Evolutionary conservation across 2,329 filamentous ascomycete species (phyloP).

Genomic region (Penicillium sp.): DNA sequence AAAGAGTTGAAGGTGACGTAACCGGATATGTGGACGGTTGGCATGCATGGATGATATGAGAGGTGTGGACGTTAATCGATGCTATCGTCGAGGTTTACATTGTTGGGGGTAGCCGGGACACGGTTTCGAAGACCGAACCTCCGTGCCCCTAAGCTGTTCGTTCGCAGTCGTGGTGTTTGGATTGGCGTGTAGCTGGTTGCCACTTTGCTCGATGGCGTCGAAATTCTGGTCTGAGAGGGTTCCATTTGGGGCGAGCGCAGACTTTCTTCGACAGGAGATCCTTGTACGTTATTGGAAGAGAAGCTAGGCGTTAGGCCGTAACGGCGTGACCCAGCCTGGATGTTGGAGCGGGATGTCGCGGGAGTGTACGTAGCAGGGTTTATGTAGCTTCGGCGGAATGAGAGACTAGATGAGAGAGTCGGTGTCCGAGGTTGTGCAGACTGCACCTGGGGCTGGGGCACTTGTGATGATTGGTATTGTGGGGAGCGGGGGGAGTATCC

Average conservation of each 20-base stretch:
- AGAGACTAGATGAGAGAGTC: slow-evolving; percentile 31
- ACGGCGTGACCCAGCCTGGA: slow-evolving; percentile 44
- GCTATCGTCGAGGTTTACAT: slow-evolving; percentile 33
- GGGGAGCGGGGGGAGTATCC: slow-evolving; percentile 26
- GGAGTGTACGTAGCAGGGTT: slow-evolving; percentile 37
- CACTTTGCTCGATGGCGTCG: slow-evolving; percentile 36
- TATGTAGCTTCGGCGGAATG: slow-evolving; percentile 40
- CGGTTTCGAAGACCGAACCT: slow-evolving; percentile 37
- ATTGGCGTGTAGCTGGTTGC: slow-evolving; percentile 42
- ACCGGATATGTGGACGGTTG: background rate
- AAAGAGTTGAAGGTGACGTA: background rate
- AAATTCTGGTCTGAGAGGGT: slow-evolving; percentile 34
- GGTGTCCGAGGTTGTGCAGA: slow-evolving; percentile 31
- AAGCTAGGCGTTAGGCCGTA: slow-evolving; percentile 33
- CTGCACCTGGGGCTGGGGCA: slow-evolving; percentile 14
- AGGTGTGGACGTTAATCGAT: slow-evolving; percentile 27
- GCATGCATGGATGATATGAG: background rate
- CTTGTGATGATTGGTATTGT: slow-evolving; percentile 25
- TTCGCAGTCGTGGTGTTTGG: slow-evolving; percentile 37
- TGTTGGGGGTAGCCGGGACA: slow-evolving; percentile 25
- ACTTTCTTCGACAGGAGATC: slow-evolving; percentile 21
- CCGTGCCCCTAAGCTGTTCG: slow-evolving; percentile 40
- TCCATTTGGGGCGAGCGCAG: slow-evolving; percentile 23
- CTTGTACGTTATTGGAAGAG: slow-evolving; percentile 20
- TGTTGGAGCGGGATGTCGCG: slow-evolving; percentile 39